A percentile compares a stretch with the other conserved stretches of the same genome.
Evolutionary conservation across 139 green algal genomes (phyloP).

Genomic region (Micractinium conductrix): DNA sequence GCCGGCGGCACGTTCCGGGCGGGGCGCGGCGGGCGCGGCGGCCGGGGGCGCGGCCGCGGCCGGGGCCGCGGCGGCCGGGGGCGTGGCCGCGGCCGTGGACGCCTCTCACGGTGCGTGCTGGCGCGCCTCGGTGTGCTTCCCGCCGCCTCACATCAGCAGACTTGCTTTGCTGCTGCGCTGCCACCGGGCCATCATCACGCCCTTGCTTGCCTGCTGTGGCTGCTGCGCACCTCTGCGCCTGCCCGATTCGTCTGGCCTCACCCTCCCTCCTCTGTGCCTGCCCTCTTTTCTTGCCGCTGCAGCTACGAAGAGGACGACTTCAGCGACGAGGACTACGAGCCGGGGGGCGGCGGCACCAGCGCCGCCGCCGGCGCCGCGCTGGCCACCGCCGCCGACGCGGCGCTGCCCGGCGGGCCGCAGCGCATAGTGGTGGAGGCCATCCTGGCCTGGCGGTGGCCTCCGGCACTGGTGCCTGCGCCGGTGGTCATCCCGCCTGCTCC

Average conservation of each 20-base stretch:
- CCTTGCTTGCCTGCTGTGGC: background rate
- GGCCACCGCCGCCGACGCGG: slow-evolving; percentile 25
- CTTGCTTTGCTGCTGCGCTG: background rate
- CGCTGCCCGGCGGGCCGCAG: slow-evolving; percentile 3
- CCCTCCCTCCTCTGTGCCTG: background rate
- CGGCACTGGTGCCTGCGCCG: background rate
- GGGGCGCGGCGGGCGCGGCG: slow-evolving; percentile 33
- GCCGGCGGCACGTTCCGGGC: slow-evolving; percentile 5
- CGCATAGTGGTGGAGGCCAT: slow-evolving; percentile 72
- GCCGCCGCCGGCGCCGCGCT: slow-evolving; percentile 19
- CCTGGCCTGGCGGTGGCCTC: slow-evolving; percentile 72
- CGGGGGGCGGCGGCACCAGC: slow-evolving; percentile 21
- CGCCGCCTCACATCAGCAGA: background rate
- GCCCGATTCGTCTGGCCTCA: background rate
- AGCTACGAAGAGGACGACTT: slow-evolving; percentile 59
- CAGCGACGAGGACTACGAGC: slow-evolving; percentile 59
- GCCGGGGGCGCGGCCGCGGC: slow-evolving; percentile 39
- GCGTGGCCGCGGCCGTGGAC: slow-evolving; percentile 34
- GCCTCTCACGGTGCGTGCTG: slow-evolving; percentile 35
- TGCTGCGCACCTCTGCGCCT: background rate
- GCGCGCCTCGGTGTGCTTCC: background rate
- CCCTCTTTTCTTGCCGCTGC: background rate
- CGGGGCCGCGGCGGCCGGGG: slow-evolving; percentile 34
- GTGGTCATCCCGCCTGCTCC: background rate
- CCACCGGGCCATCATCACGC: background rate